Percentiles rank a stretch among this genome's conserved stretches.
Evolutionary conservation across 345 rosid genomes (phyloP).

Genomic region (Geranium brycei): DNA sequence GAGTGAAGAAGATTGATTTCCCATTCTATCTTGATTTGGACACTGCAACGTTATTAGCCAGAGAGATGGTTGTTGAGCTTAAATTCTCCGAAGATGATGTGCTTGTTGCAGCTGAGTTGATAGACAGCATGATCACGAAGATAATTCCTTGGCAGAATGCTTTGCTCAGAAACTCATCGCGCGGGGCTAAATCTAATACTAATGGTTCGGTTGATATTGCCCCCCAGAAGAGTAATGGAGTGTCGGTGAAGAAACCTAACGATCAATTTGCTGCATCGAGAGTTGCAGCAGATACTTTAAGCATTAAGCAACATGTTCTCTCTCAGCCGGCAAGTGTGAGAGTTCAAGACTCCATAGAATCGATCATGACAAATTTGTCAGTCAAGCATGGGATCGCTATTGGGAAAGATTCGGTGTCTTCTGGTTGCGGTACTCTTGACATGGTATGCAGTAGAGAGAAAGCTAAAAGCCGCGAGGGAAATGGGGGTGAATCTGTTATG

Average conservation of each 20-base stretch:
- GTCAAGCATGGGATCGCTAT: no score
- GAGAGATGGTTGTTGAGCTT: slow-evolving; percentile 83
- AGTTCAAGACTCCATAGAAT: slow-evolving; percentile 17
- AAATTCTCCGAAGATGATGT: slow-evolving; percentile 51
- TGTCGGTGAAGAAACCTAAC: no score
- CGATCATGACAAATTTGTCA: slow-evolving; percentile 11
- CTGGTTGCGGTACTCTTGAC: slow-evolving; percentile 25
- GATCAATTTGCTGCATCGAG: no score
- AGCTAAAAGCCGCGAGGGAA: slow-evolving; percentile 11
- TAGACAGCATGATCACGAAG: slow-evolving; percentile 45
- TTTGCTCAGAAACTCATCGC: slow-evolving; percentile 12
- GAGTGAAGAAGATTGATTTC: slow-evolving; percentile 53
- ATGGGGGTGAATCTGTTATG: no score
- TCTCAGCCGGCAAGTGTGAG: not conserved
- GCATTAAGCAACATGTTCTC: not conserved
- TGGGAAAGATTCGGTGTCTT: slow-evolving; percentile 23
- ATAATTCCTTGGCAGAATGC: slow-evolving; percentile 29
- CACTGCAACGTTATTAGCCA: slow-evolving; percentile 54
- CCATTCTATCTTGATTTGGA: slow-evolving; percentile 55
- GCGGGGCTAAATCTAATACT: slow-evolving; percentile 10
- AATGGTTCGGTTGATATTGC: not conserved
- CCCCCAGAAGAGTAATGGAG: no score
- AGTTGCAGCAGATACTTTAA: slow-evolving; percentile 2
- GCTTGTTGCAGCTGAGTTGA: slow-evolving; percentile 57
- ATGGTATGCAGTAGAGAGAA: slow-evolving; percentile 9